Evolutionary conservation across 352 stramenopile genomes (phyloP), one percentile per base, ranked within the genome.

Genomic region (Peronospora farinosa): DNA sequence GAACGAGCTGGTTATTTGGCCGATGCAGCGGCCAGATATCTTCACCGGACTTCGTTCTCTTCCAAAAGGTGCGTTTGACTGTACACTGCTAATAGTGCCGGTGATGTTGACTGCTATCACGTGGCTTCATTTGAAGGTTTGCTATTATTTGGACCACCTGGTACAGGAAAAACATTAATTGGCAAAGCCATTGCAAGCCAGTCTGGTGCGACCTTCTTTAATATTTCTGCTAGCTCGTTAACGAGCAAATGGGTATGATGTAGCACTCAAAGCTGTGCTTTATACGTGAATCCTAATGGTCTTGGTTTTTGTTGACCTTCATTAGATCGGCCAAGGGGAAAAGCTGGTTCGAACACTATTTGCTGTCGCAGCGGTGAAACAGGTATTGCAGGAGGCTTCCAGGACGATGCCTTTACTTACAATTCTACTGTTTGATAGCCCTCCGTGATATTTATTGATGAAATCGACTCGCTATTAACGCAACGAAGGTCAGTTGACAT

Each of bases 171-270:
- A 78, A 99, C 95, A 2, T 58, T 99, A 40, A 98, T 99, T 50
- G 97, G 95, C 38, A 99, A 99, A 69, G 97, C 97, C 0, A 99
- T 99, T 63, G 97, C 97, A 13, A 95, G 96, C 58, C 85, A 98
- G 66, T 97, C 83, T 32, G 88, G 92, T 12, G 96, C 97, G 4
- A 99, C 96, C 0, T 99, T 99, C 56, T 99, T 99, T 71, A 98
- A 78, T 45, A 99, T 99, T 54, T 98, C 95, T 4, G 95, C 95
- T 32, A 99, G 95, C 40, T 98, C 96, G 0, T 70, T 99, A 12
- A 99, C 95, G 19, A 97, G 91, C 70, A 99, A 99, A 87, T 99
- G 97, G 96, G 74, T 90, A 59, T 7, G 48, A 44, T 51, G 8
- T 7, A 40, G 19, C 9, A 23, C 5, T 27, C 0, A 8, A 27